These are phyloP conservation scores for Hypericum perforatum DNA, from an alignment of 345 rosid genomes.

Conservation along the genomic window DNA sequence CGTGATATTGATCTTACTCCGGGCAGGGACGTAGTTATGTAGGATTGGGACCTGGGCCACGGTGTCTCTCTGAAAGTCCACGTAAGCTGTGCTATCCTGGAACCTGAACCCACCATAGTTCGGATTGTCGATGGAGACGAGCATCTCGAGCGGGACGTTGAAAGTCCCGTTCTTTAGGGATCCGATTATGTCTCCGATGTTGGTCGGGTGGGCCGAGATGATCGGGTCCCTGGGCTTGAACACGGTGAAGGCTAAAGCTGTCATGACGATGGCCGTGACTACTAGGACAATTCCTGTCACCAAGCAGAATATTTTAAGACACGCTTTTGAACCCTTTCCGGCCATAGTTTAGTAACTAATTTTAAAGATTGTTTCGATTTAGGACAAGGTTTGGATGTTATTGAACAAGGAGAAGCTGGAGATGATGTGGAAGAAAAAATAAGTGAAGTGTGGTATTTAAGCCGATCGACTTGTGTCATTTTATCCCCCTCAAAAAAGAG, in stretches of 20 bases:
- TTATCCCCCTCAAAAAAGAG: no score
- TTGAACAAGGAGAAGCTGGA: no score
- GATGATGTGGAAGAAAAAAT: no score
- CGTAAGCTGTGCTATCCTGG: constrained; percentile 14
- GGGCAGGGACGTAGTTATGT: constrained; percentile 16
- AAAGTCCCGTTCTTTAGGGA: background rate
- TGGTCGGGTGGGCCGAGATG: background rate
- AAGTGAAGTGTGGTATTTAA: no score
- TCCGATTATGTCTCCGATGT: background rate
- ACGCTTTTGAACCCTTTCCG: background rate
- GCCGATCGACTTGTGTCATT: no score
- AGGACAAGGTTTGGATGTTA: no score
- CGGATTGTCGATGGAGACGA: constrained; percentile 8
- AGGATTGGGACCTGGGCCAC: constrained; percentile 20
- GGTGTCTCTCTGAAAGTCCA: constrained; percentile 19
- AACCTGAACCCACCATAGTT: constrained; percentile 38
- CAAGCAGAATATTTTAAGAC: background rate
- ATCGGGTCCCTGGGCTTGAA: constrained; percentile 1
- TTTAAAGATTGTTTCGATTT: background rate
- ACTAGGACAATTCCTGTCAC: background rate
- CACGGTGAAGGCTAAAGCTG: background rate
- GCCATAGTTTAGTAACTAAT: background rate
- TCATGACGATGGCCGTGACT: background rate
- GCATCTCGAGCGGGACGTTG: constrained; percentile 3
- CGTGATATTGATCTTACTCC: constrained; percentile 19